Evolutionary conservation across 371 early-diverging fungal genomes (phyloP).

Genomic region (Conidiobolus incongruus): DNA sequence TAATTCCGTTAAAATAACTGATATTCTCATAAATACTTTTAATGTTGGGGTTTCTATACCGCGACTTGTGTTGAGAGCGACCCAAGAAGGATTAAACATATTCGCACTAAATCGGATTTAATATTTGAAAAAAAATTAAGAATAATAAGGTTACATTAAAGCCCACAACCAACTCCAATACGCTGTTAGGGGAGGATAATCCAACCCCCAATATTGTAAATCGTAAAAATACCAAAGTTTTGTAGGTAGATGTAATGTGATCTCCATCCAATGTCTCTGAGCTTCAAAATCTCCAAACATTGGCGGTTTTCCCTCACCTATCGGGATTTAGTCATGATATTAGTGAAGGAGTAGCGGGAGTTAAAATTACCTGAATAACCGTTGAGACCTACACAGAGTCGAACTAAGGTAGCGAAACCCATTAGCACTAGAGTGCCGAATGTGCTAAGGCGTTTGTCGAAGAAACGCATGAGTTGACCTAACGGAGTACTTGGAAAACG

Average conservation of each 20-base stretch:
- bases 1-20: conserved; percentile 38
- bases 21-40: conserved; percentile 74
- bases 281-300: conserved; percentile 91
- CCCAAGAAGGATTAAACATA: conserved; percentile 56
- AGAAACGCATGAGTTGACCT: too few relatives aligned
- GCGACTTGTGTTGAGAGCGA: conserved; percentile 60
- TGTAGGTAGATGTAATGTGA: conserved; percentile 54
- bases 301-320: conserved; percentile 29
- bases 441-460: too few relatives aligned
- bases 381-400: not conserved
- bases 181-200: conserved; percentile 91
- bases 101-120: conserved; percentile 24
- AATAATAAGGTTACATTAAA: conserved; percentile 17
- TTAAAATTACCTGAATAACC: not conserved
- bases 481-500: too few relatives aligned
- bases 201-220: conserved; percentile 81
- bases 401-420: not conserved
- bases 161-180: conserved; percentile 78
- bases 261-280: conserved; percentile 93
- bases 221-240: conserved; percentile 73
- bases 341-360: not conserved
- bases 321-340: not conserved
- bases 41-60: conserved; percentile 47
- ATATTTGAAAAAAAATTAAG: not conserved
- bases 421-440: not conserved